Percentiles rank a stretch among this genome's conserved stretches.
These are phyloP conservation scores for Boletus coccyginus DNA, from an alignment of 768 basidiomycete genomes.

Conservation along the genomic window DNA sequence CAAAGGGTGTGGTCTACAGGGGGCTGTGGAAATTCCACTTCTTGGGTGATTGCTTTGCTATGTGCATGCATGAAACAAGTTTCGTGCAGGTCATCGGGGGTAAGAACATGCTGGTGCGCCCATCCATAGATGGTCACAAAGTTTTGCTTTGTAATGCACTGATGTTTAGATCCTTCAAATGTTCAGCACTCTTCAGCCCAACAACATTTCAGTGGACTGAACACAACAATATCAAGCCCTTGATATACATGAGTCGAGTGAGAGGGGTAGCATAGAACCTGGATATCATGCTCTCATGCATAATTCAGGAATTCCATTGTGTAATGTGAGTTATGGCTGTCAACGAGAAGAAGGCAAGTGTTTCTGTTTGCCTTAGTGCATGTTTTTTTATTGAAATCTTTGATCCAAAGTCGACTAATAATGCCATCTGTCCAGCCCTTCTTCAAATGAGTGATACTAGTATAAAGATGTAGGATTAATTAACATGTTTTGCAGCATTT, in stretches of 20 bases:
- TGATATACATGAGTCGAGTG: constrained; percentile 31
- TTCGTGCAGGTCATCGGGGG: too few relatives aligned
- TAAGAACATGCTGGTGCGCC: constrained; percentile 17
- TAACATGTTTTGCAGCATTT: too few relatives aligned
- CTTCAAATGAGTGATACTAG: neutral
- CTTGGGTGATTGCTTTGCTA: too few relatives aligned
- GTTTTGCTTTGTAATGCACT: too few relatives aligned
- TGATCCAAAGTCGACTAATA: constrained; percentile 26
- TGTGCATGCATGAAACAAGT: too few relatives aligned
- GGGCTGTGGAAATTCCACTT: too few relatives aligned
- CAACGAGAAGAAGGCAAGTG: constrained; percentile 37
- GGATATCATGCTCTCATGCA: constrained; percentile 36
- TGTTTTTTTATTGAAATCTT: constrained; percentile 34
- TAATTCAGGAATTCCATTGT: constrained; percentile 37
- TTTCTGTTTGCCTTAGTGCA: constrained; percentile 31
- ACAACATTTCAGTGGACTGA: constrained; percentile 30
- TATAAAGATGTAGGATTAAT: too few relatives aligned
- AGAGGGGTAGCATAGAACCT: constrained; percentile 43
- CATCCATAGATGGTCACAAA: constrained; percentile 15
- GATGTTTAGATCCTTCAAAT: neutral
- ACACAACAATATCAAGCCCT: constrained; percentile 41
- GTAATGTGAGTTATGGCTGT: constrained; percentile 48
- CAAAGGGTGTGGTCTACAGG: too few relatives aligned
- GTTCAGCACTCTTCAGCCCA: constrained; percentile 20
- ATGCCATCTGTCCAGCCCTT: constrained; percentile 31